Conservation (phyloP, 495 filamentous ascomycete genomes). For the Tuber umbilicatum region DNA sequence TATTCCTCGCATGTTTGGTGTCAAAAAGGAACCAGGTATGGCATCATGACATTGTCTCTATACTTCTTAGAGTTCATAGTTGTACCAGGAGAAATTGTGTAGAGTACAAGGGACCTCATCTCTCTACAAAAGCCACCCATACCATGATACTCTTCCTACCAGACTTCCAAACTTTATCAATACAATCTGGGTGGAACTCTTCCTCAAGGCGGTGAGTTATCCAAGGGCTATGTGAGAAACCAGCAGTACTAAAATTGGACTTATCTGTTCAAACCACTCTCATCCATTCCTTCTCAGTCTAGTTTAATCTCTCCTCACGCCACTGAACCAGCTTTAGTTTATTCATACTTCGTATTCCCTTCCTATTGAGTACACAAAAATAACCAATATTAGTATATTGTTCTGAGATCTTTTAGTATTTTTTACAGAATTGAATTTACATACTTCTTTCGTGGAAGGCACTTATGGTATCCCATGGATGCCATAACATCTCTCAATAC, state of each 20-base stretch:
- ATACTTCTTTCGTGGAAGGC: background rate
- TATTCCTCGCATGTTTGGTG: slow-evolving; percentile 16
- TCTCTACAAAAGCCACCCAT: slow-evolving; percentile 20
- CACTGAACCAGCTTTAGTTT: slow-evolving; percentile 3
- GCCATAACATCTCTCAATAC: slow-evolving; percentile 6
- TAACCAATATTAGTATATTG: too few species aligned
- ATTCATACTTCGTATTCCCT: background rate
- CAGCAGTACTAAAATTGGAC: slow-evolving; percentile 12
- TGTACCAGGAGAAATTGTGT: slow-evolving; percentile 8
- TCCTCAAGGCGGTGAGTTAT: slow-evolving; percentile 13
- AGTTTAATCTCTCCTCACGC: background rate
- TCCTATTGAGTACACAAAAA: too few species aligned
- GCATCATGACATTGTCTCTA: slow-evolving; percentile 6
- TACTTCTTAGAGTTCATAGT: slow-evolving; percentile 20
- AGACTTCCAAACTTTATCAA: slow-evolving; percentile 13
- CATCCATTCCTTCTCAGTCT: slow-evolving; percentile 15
- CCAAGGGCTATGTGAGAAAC: slow-evolving; percentile 5
- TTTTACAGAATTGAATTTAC: too few species aligned
- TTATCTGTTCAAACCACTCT: slow-evolving; percentile 21
- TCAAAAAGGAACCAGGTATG: slow-evolving; percentile 21
- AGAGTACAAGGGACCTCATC: slow-evolving; percentile 16
- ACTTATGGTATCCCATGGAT: slow-evolving; percentile 22
- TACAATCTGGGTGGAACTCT: slow-evolving; percentile 17
- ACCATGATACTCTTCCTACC: slow-evolving; percentile 11
- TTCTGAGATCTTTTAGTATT: too few species aligned